phyloP scores from a whole-genome alignment of 805 yeast genomes.

The Starmerella bombi region DNA sequence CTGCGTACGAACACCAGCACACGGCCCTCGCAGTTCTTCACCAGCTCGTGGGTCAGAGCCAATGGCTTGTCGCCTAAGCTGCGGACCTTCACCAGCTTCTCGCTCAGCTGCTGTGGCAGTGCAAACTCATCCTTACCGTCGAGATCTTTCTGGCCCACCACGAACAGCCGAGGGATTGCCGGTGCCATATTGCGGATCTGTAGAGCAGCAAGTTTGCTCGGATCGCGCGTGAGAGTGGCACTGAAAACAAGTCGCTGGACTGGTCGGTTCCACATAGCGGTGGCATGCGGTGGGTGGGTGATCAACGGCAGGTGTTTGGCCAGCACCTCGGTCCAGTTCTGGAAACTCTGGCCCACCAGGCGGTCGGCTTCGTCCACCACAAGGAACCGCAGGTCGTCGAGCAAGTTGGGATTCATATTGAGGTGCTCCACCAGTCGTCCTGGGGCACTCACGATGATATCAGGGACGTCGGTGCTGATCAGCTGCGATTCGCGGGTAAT shows the following conservation, averaged over 20 bases:
- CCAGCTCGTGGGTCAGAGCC: slow-evolving; percentile 44
- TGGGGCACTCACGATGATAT: slow-evolving; percentile 47
- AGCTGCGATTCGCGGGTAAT: slow-evolving; percentile 49
- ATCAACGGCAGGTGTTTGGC: slow-evolving; percentile 16
- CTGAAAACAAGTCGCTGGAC: slow-evolving; percentile 66
- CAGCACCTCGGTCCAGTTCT: slow-evolving; percentile 67
- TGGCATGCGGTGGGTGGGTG: slow-evolving; percentile 5
- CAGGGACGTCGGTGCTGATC: slow-evolving; percentile 28
- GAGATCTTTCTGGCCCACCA: slow-evolving; percentile 44
- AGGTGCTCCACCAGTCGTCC: slow-evolving; percentile 67
- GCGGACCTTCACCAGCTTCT: slow-evolving; percentile 25
- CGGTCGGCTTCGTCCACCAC: slow-evolving; percentile 90
- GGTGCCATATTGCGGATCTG: slow-evolving; percentile 33
- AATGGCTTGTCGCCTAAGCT: slow-evolving; percentile 52
- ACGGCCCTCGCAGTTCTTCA: slow-evolving; percentile 21
- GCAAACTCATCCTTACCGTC: slow-evolving; percentile 26
- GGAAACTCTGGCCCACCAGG: slow-evolving; percentile 86
- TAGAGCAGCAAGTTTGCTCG: slow-evolving; percentile 67
- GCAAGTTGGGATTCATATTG: slow-evolving; percentile 35
- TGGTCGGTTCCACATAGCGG: slow-evolving; percentile 25
- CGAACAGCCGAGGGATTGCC: slow-evolving; percentile 51
- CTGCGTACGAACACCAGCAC: slow-evolving; percentile 52
- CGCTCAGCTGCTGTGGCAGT: slow-evolving; percentile 29
- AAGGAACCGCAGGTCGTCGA: slow-evolving; percentile 46
- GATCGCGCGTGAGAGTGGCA: slow-evolving; percentile 88